Evolutionary conservation across 1,139 yeast species (phyloP), one percentile per base, ranked within the genome.

Genomic region (Taphrina sp.): DNA sequence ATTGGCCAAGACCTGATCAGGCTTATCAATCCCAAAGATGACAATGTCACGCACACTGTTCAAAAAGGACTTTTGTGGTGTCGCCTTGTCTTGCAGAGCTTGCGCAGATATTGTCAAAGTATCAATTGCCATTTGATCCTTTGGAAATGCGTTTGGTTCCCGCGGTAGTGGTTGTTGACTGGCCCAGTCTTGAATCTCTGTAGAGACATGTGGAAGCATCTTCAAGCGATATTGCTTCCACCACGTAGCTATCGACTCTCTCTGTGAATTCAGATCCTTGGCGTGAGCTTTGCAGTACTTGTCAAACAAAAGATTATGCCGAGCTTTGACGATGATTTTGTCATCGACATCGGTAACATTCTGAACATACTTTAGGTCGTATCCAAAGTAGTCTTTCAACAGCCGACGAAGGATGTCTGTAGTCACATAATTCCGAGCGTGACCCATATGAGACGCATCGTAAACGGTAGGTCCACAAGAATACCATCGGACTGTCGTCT

Each of bases 401-500:
- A 94, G 78, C 64, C 98, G 78, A 68, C 98, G 81, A 67, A 88
- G 85, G 67, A 92, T 88, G 69, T 94, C 98, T 55, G 88, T 86
- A 7, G 96, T 81, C 51, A 92, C 97, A 68, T 92, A 94, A 72
- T 92, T 92, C 70, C 98, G 49, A 19, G 98, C 98, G 71, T 94
- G 99, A n/a, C 99, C 99, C 96, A 92, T 88, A 68, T 92, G 99
- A 53, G 94, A 81, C 42, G 94, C 83, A 70, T 92, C 96, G 67
- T 92, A 92, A n/a, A 92, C 97, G 0, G 99, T 92, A 10, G 98
- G 98, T 3, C 99, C 99, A 76, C 99, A 92, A 57, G 90, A 86
- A 72, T 92, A 92, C 99, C 99, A 92, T 2, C 90, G 79, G 52
- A 92, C 83, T 59, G 23, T 34, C 7, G 38, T 39, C 22, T 49